Conservation (phyloP, 176 grass and related monocot species). For the Phragmites australis region DNA sequence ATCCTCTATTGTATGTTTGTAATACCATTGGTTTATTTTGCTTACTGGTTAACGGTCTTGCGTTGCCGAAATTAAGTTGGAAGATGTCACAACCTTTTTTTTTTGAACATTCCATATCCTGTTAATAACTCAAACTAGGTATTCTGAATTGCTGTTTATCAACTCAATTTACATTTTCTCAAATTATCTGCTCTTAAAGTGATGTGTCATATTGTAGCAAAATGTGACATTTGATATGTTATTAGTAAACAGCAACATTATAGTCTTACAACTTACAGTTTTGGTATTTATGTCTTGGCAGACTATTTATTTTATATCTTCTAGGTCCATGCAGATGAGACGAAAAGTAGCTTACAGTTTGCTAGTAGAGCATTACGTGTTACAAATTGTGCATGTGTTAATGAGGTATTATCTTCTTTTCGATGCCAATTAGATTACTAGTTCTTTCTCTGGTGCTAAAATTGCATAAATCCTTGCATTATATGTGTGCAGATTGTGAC, state of each 20-base stretch:
- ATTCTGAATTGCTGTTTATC: conserved; percentile 22
- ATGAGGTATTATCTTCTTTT: conserved; percentile 62
- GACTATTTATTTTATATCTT: conserved; percentile 36
- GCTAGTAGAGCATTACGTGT: conserved; percentile 87
- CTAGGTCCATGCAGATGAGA: conserved; percentile 87
- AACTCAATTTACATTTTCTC: neutral
- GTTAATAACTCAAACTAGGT: neutral
- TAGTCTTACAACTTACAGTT: neutral
- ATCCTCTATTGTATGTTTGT: conserved; percentile 9
- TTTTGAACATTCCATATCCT: neutral
- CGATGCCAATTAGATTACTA: neutral
- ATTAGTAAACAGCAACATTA: neutral
- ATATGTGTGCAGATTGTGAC: conserved; percentile 75
- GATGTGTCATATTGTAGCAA: neutral
- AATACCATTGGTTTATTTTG: conserved; percentile 11
- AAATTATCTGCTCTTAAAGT: conserved; percentile 22
- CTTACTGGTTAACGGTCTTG: neutral
- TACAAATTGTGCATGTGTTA: conserved; percentile 83
- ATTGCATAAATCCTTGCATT: conserved; percentile 23
- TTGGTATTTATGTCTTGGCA: neutral
- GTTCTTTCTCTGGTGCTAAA: conserved; percentile 17
- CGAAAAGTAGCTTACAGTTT: conserved; percentile 94
- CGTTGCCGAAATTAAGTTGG: conserved; percentile 22
- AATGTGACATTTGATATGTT: neutral
- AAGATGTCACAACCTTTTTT: conserved; percentile 23